These are phyloP conservation scores for Chlamydomonas schloesseri DNA, from an alignment of 139 green algal genomes.

Conservation along the genomic window DNA sequence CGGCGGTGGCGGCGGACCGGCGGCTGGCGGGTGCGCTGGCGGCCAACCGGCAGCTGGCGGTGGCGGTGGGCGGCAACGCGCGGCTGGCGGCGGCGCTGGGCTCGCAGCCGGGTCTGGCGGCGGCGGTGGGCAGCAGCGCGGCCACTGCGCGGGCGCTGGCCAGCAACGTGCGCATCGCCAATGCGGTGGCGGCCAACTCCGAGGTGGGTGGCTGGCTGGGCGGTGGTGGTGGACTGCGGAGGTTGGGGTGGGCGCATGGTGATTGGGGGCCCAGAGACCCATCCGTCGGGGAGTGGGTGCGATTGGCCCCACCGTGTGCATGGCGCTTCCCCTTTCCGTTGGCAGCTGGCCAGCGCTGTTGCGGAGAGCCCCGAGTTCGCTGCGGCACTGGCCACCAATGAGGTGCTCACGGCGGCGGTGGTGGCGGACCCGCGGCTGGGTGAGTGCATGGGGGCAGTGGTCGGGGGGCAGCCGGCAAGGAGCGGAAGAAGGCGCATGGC, in stretches of 20 bases:
- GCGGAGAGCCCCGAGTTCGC: neutral
- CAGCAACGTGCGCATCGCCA: conserved; percentile 2
- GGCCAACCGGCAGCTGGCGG: neutral
- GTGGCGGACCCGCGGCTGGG: conserved; percentile 5
- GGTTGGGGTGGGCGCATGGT: no score
- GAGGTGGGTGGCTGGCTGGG: neutral
- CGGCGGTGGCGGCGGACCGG: neutral
- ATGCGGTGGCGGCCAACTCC: neutral
- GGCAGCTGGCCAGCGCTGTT: conserved; percentile 14
- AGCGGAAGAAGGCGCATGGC: no score
- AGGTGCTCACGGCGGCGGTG: conserved; percentile 7
- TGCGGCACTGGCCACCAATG: neutral
- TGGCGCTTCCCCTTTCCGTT: no score
- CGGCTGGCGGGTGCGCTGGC: neutral
- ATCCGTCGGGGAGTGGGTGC: no score
- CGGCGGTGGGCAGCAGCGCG: neutral
- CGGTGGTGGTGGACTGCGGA: neutral
- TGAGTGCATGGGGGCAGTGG: neutral
- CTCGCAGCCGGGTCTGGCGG: neutral
- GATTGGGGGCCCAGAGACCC: no score
- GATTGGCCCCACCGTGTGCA: no score
- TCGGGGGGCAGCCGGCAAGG: neutral
- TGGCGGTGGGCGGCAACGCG: neutral
- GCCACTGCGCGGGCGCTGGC: neutral
- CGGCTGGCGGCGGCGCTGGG: neutral